Base-by-base conservation (phyloP, 163 green algal genomes). In the Chloromonas sp. region DNA sequence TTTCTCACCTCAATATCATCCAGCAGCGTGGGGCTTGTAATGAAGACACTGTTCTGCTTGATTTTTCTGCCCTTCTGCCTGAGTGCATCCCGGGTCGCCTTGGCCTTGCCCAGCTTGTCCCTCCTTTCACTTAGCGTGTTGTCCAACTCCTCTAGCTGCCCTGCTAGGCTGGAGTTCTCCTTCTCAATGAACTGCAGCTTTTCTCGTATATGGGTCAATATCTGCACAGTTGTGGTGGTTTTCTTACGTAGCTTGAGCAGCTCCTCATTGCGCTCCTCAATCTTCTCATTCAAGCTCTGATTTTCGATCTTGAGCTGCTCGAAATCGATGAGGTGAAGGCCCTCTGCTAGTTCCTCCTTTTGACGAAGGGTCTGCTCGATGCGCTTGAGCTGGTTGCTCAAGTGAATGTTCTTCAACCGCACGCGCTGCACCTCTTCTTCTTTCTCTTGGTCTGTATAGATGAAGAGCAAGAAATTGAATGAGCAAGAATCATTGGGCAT, bases 301-400 rank as follows among this genome's bases (percentile, higher is more conserved):
- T 97, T 98, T 87, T 98, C 95, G 66, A 98, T 98, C 87, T 97
- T 97, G 78, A 98, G 92, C 91, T 98, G 95, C 92, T 98, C 95
- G 91, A 97, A 98, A 90, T 98, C 95, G 58, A 98, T 96, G 58
- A 98, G 88, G 83, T 98, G 95, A 84, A 98, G 92, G 3, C 94
- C 94, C 81, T 96, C 94, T n/a, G 91, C 94, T 82, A 96, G 91
- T 89, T 95, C 87, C 86, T 97, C 94, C 86, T 90, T 91, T 61
- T 90, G 85, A 76, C 83, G 84, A 78, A 94, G 78, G 83, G 79
- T 89, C 79, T 86, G 84, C 88, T 94, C 89, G 15, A 94, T 90
- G 82, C 87, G 84, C 0, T 85, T 82, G 70, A 94, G 81, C 87
- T 92, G 86, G 86, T 92, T 92, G n/a, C 82, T 82, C 80, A 96